Percentiles rank a stretch among this genome's conserved stretches.
Conservation (phyloP, 495 filamentous ascomycete species). For the Thozetella sp. region DNA sequence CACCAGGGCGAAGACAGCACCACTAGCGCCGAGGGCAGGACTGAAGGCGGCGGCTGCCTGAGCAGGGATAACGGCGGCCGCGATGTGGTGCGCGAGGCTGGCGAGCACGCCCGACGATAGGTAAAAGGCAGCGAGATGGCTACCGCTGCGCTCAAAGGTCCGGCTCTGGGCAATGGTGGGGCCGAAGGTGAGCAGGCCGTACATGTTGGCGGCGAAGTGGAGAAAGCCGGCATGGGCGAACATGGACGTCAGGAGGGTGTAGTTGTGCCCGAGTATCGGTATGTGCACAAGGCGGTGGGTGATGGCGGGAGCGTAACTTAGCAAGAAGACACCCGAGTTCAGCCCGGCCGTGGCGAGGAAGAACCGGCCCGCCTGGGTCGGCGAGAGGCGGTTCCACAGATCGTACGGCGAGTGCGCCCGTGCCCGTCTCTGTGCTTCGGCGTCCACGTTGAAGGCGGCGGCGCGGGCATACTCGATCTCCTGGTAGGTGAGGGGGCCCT, state of each 20-base stretch:
- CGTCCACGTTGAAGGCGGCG: not conserved
- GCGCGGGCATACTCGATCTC: conserved; percentile 13
- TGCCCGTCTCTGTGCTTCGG: not conserved
- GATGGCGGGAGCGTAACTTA: not conserved
- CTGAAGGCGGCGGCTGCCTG: not conserved
- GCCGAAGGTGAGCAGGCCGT: conserved; percentile 14
- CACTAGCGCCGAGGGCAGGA: conserved; percentile 14
- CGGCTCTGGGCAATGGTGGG: conserved; percentile 11
- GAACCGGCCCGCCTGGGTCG: not conserved
- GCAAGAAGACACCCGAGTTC: conserved; percentile 12
- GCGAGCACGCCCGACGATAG: conserved; percentile 24
- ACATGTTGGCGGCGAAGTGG: conserved; percentile 18
- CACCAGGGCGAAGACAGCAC: conserved; percentile 22
- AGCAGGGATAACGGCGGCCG: conserved; percentile 6
- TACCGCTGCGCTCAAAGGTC: conserved; percentile 17
- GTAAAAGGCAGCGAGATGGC: conserved; percentile 30
- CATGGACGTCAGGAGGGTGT: conserved; percentile 24
- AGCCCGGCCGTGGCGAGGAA: conserved; percentile 12
- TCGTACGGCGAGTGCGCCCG: not conserved
- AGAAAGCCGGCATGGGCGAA: conserved; percentile 22
- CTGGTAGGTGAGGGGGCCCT: conserved; percentile 12
- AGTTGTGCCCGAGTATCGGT: conserved; percentile 15
- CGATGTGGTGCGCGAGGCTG: conserved; percentile 17
- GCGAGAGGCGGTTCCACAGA: not conserved
- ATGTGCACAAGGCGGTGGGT: conserved; percentile 12